Evolutionary conservation across 257 asterid genomes (phyloP), one percentile per base, ranked within the genome.

Genomic region (Gynochthodes officinalis): DNA sequence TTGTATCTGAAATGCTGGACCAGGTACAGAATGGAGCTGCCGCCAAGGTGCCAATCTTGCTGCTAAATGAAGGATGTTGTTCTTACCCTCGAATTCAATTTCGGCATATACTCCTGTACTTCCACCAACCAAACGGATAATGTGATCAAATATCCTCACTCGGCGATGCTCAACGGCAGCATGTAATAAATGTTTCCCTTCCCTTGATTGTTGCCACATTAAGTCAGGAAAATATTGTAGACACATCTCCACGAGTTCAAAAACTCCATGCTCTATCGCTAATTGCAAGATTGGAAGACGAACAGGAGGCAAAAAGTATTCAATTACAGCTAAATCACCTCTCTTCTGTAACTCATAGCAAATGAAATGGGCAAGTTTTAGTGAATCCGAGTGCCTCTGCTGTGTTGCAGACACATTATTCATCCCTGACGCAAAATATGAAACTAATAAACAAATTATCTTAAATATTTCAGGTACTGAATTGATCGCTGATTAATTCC

Each of bases 1-100:
- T 23, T 39, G 72, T 48, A 65, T 54, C 35, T 65, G 73, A 30
- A 52, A 44, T 52, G 78, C 73, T 40, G 67, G 27, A 13, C 59
- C 48, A 0, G 64, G 32, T 12, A 50, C 39, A 4, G n/a, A 23
- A 5, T 50, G 39, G 9, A 73, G 57, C 27, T 42, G 32, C 15
- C 39, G 46, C 23, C 9, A 21, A 40, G 65, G 71, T 10, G 64
- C 46, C 64, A 50, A n/a, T 18, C 35, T 64, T 37, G 64, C 77
- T 46, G 72, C 77, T n/a, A n/a, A n/a, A n/a, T n/a, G n/a, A n/a
- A n/a, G n/a, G n/a, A n/a, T n/a, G n/a, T n/a, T n/a, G n/a, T n/a
- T n/a, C n/a, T n/a, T n/a, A n/a, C n/a, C n/a, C n/a, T n/a, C n/a
- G n/a, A n/a, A n/a, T n/a, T n/a, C n/a, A n/a, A n/a, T n/a, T n/a